These are phyloP conservation scores for Oenanthe sinensis DNA, from an alignment of 129 eudicot genomes.

Conservation along the genomic window DNA sequence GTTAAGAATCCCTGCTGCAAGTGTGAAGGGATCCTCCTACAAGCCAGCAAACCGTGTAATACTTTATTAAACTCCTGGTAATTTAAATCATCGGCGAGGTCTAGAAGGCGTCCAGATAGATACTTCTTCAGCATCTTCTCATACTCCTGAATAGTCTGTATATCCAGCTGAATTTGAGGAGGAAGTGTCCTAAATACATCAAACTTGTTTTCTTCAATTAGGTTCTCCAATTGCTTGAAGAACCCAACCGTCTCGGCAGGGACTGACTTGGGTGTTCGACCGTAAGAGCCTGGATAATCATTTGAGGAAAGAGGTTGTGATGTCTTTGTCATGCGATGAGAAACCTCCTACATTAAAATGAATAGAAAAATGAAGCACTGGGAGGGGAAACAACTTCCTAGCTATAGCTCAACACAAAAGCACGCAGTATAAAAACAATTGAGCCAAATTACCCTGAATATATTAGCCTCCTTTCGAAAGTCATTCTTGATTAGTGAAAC, in stretches of 20 bases:
- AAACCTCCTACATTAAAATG: not conserved
- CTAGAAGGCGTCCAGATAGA: slow-evolving; percentile 7
- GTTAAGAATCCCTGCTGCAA: slow-evolving; percentile 8
- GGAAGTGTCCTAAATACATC: slow-evolving; percentile 1
- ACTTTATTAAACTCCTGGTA: slow-evolving; percentile 6
- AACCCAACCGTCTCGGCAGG: slow-evolving; percentile 4
- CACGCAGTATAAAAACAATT: not conserved
- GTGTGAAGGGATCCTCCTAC: slow-evolving; percentile 6
- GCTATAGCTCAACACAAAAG: not conserved
- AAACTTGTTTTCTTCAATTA: not conserved
- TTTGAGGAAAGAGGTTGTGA: not conserved
- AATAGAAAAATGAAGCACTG: not conserved
- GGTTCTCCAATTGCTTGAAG: slow-evolving; percentile 5
- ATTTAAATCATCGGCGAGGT: not conserved
- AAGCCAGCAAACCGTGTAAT: slow-evolving; percentile 9
- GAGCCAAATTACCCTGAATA: not conserved
- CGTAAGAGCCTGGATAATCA: not conserved
- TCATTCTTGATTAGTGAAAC: not conserved
- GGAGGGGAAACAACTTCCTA: not conserved
- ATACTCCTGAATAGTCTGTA: not conserved
- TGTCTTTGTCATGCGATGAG: not conserved
- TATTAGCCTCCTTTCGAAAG: not conserved
- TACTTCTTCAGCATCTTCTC: slow-evolving; percentile 5
- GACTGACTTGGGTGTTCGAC: slow-evolving; percentile 3
- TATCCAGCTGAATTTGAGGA: not conserved